A percentile compares a stretch with the other conserved stretches of the same genome.
Conservation (phyloP, 139 green algal species). For the Chlamydomonas incerta region DNA sequence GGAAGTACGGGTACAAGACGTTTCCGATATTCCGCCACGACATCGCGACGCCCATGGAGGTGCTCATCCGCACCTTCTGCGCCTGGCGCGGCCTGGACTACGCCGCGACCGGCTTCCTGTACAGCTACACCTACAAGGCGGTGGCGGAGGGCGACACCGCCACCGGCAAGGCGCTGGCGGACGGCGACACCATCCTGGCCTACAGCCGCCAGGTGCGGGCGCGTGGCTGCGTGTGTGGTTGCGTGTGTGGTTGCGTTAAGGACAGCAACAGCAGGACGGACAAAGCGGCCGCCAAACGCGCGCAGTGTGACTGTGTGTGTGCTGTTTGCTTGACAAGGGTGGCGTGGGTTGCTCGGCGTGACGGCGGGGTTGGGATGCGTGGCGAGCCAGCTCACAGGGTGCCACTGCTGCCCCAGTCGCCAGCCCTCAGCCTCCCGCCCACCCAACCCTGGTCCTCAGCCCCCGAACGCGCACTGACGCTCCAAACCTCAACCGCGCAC, state of each 20-base stretch:
- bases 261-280: background rate
- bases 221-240: background rate
- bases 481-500: too few relatives aligned
- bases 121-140: constrained; percentile 55
- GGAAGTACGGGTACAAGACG: constrained; percentile 49
- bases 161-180: constrained; percentile 37
- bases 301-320: too few relatives aligned
- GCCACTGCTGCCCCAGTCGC: too few relatives aligned
- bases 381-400: too few relatives aligned
- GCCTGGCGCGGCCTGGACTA: constrained; percentile 50
- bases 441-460: too few relatives aligned
- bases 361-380: too few relatives aligned
- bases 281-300: too few relatives aligned
- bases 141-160: constrained; percentile 42
- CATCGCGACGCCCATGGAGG: constrained; percentile 45
- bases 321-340: too few relatives aligned
- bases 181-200: constrained; percentile 52
- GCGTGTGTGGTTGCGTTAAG: background rate
- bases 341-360: too few relatives aligned
- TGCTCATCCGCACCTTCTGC: constrained; percentile 51
- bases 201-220: constrained; percentile 46
- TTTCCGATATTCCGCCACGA: constrained; percentile 55
- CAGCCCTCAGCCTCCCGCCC: too few relatives aligned
- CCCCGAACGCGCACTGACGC: too few relatives aligned
- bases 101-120: constrained; percentile 48